Conservation (phyloP, 176 grass and related monocot genomes). For the Musa beccarii region DNA sequence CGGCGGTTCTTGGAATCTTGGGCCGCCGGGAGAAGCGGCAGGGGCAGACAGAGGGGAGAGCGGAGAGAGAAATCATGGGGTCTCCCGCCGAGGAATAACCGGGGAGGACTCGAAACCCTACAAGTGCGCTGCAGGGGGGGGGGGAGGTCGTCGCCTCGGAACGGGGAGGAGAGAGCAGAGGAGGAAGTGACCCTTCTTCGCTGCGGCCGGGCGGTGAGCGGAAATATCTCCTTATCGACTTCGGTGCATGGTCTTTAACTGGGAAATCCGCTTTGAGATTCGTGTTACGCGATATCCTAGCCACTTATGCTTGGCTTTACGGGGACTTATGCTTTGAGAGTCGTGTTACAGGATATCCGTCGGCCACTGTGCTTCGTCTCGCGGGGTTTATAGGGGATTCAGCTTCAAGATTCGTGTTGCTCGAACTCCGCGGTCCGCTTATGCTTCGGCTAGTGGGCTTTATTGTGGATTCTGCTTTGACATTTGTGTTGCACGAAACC, state of each 20-base stretch:
- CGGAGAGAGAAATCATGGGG: slow-evolving; percentile 21
- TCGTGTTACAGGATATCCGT: not conserved
- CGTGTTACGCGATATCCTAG: not conserved
- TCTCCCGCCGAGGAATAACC: not conserved
- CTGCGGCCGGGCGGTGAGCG: not conserved
- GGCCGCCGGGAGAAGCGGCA: slow-evolving; percentile 21
- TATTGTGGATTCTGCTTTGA: no score
- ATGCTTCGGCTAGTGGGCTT: no score
- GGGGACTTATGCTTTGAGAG: not conserved
- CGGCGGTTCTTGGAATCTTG: slow-evolving; percentile 18
- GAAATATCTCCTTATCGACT: slow-evolving; percentile 1
- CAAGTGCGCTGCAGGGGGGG: not conserved
- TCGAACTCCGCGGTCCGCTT: no score
- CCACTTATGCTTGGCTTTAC: no score
- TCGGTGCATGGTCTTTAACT: not conserved
- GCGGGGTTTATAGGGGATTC: no score
- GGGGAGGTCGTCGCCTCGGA: not conserved
- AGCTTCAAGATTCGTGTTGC: no score
- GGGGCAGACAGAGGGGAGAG: slow-evolving; percentile 30
- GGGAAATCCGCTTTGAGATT: not conserved
- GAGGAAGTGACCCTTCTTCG: not conserved
- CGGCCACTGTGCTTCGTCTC: no score
- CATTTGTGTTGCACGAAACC: no score
- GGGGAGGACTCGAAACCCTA: not conserved
- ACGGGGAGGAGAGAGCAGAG: not conserved